A percentile compares a stretch with the other conserved stretches of the same genome.
Evolutionary conservation across 805 yeast genomes (phyloP).

Genomic region (Candida vartiovaarae): DNA sequence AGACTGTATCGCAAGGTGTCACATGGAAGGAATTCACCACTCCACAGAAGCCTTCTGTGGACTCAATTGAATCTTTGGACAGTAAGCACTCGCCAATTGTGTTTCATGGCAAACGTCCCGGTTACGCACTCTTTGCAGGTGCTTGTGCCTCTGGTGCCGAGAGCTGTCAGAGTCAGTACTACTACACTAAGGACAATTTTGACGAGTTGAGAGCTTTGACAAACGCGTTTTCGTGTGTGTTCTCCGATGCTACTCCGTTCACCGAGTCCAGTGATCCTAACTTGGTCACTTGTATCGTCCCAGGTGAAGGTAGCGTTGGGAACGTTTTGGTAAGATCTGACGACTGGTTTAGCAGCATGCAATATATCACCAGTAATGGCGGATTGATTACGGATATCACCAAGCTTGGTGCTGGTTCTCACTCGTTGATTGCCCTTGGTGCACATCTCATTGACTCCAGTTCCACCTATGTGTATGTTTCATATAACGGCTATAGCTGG

Average conservation of each 20-base stretch:
- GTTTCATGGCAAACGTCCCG: conserved; percentile 34
- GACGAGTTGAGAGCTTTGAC: conserved; percentile 24
- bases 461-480: conserved; percentile 24
- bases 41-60: conserved; percentile 22
- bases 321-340: conserved; percentile 30
- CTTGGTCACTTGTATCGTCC: conserved; percentile 37
- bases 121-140: conserved; percentile 32
- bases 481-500: conserved; percentile 31
- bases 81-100: conserved; percentile 21
- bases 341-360: conserved; percentile 37
- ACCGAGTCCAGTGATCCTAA: conserved; percentile 21
- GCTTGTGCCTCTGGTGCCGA: conserved; percentile 25
- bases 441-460: conserved; percentile 19
- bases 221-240: conserved; percentile 28
- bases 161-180: conserved; percentile 31
- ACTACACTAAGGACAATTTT: conserved; percentile 41
- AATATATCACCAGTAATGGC: conserved; percentile 25
- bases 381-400: conserved; percentile 26
- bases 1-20: conserved; percentile 35
- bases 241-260: conserved; percentile 23
- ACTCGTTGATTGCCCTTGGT: conserved; percentile 30
- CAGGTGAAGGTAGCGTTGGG: conserved; percentile 31
- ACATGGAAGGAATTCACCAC: conserved; percentile 33
- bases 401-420: conserved; percentile 29
- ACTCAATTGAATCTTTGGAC: conserved; percentile 19